Evolutionary conservation across 2,329 filamentous ascomycete species (phyloP).

Genomic region (Xylariaceae sp.): DNA sequence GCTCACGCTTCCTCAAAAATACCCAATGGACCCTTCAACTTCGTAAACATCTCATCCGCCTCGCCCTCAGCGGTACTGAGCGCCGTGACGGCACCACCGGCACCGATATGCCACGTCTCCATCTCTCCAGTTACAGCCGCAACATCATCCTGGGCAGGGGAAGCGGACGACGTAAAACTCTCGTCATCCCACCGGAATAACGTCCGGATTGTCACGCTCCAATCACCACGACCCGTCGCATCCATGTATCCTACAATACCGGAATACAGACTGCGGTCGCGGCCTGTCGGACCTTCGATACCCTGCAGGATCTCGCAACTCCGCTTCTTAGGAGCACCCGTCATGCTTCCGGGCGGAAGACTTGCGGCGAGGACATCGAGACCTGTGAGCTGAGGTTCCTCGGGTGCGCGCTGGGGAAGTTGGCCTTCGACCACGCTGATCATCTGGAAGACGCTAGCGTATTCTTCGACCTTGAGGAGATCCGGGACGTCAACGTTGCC

Average conservation of each 20-base stretch:
- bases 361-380: slow-evolving; percentile 71
- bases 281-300: slow-evolving; percentile 52
- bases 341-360: slow-evolving; percentile 91
- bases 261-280: slow-evolving; percentile 72
- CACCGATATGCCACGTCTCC: slow-evolving; percentile 77
- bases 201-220: slow-evolving; percentile 84
- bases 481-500: slow-evolving; percentile 69
- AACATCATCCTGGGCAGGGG: neutral
- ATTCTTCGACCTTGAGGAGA: slow-evolving; percentile 83
- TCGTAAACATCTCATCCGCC: slow-evolving; percentile 85
- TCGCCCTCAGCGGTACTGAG: slow-evolving; percentile 76
- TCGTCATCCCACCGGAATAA: slow-evolving; percentile 69
- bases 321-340: slow-evolving; percentile 88
- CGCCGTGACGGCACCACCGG: slow-evolving; percentile 83
- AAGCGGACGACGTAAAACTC: slow-evolving; percentile 11
- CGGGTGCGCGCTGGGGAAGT: slow-evolving; percentile 35
- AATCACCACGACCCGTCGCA: slow-evolving; percentile 77
- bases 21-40: slow-evolving; percentile 55
- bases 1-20: slow-evolving; percentile 38
- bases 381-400: slow-evolving; percentile 48
- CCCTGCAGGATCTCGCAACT: slow-evolving; percentile 75
- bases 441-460: slow-evolving; percentile 86
- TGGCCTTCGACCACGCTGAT: slow-evolving; percentile 78
- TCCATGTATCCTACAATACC: slow-evolving; percentile 89
- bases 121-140: neutral